Base-by-base conservation (phyloP, 1,139 yeast genomes). In the Suzukiozyma palmioleophila region DNA sequence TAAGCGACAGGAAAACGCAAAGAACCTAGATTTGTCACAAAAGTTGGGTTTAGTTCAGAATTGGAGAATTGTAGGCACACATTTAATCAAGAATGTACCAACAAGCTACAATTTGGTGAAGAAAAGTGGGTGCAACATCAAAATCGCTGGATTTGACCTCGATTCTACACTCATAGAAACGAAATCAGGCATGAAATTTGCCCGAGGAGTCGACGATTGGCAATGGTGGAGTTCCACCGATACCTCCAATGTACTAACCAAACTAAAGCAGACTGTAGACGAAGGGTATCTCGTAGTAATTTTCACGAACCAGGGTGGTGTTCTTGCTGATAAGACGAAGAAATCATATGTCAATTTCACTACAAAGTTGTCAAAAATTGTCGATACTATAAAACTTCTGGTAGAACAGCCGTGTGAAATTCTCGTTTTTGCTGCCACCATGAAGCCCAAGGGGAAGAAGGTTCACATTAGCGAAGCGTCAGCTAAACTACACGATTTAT, bases 231-330 rank as follows among this genome's bases (percentile, higher is more conserved):
- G 25, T 1, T 11, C 15, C 8, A n/a, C 38, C 16, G 60, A 59
- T 30, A 42, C 45, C 14, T 43, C 53, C 9, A 38, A 33, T 3
- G 67, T 71, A 3, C 40, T 57, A 0, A 45, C 52, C 6, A 66
- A 51, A 38, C 54, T 77, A 18, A 47, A 50, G 11, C 41, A 53
- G 16, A 44, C 60, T 9, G 38, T 52, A 2, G 47, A 53, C 1
- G 48, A 58, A 5, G 56, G 57, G 3, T 67, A 65, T 45, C 29
- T 71, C 1, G 57, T 88, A 3, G 92, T 81, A 11, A 74, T 92
- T 2, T 86, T 92, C 56, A 79, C 97, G 2, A 92, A 92, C 54
- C 98, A 92, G 55, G 96, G 90, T n/a, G 79, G 75, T 0, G 74
- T 80, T 3, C 57, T 69, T 2, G 73, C 70, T 8, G 54, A 54